phyloP scores from a whole-genome alignment of 139 green algal genomes.

The Desmodesmus armatus region DNA sequence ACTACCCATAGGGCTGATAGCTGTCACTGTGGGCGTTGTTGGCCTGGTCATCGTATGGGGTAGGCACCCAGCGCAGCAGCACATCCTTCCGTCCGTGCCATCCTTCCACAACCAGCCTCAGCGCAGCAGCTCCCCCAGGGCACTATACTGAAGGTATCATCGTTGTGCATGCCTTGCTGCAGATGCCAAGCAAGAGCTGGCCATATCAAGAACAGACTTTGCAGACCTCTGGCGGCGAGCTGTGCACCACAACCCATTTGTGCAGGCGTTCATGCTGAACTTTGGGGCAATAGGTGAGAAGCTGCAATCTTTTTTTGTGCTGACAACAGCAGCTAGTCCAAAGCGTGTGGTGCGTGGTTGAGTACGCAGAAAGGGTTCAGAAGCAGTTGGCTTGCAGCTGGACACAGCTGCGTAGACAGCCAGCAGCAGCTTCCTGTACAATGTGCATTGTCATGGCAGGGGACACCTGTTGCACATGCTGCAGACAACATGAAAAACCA shows the following conservation, averaged over 20 bases:
- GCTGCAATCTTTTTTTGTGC: no score
- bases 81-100: no score
- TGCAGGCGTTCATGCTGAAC: slow-evolving; percentile 55
- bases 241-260: slow-evolving; percentile 50
- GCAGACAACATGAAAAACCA: no score
- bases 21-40: slow-evolving; percentile 24
- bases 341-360: no score
- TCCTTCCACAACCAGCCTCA: no score
- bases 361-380: no score
- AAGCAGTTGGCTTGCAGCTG: neutral
- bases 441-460: neutral
- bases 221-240: slow-evolving; percentile 33
- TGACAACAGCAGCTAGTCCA: no score
- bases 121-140: no score
- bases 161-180: neutral
- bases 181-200: slow-evolving; percentile 18
- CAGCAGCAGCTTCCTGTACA: neutral
- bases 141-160: neutral
- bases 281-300: slow-evolving; percentile 53
- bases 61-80: slow-evolving; percentile 10
- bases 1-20: slow-evolving; percentile 20
- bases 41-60: slow-evolving; percentile 43
- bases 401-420: neutral
- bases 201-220: slow-evolving; percentile 39
- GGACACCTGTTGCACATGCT: no score